A percentile compares a stretch with the other conserved stretches of the same genome.
phyloP scores from a whole-genome alignment of 805 yeast species.

The Jamesozyma piceae region DNA sequence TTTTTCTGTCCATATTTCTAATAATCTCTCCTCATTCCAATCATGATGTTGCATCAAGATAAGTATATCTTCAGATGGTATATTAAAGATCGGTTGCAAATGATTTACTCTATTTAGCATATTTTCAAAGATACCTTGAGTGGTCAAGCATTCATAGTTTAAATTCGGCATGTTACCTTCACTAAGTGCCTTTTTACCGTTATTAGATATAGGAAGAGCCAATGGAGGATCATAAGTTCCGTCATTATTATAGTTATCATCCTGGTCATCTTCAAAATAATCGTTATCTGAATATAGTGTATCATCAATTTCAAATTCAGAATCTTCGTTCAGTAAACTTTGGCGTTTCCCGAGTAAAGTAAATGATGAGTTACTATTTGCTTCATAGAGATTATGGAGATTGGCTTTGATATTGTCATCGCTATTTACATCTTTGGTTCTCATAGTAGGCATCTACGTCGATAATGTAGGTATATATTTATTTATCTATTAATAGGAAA shows the following conservation, averaged over 20 bases:
- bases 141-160: conserved; percentile 28
- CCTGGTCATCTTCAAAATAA: neutral
- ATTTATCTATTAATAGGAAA: too few relatives aligned
- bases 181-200: conserved; percentile 8
- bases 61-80: conserved; percentile 30
- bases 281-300: conserved; percentile 15
- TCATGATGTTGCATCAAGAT: conserved; percentile 39
- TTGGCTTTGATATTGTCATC: neutral
- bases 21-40: conserved; percentile 51
- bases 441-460: too few relatives aligned
- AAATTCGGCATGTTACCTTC: conserved; percentile 20
- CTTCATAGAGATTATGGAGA: neutral
- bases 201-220: conserved; percentile 8
- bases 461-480: too few relatives aligned
- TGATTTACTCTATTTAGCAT: conserved; percentile 23
- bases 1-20: conserved; percentile 46
- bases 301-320: conserved; percentile 21
- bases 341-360: neutral
- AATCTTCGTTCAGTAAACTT: conserved; percentile 8
- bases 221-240: conserved; percentile 10
- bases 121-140: conserved; percentile 26
- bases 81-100: conserved; percentile 23
- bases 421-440: neutral
- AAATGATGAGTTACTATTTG: conserved; percentile 2
- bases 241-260: conserved; percentile 3